phyloP scores from a whole-genome alignment of 805 yeast genomes.

The Lachancea cidri region DNA sequence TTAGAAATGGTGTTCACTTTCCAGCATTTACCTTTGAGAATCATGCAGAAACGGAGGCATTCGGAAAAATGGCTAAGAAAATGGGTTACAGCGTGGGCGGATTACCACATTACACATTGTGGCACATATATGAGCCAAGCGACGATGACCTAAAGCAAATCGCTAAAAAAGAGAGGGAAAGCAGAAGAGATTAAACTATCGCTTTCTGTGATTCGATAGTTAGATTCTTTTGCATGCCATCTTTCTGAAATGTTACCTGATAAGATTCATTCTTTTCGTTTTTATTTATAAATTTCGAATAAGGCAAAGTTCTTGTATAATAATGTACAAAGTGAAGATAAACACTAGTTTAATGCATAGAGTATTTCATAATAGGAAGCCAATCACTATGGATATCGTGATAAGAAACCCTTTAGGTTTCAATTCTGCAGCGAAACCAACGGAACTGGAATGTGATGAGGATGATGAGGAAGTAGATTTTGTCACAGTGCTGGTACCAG shows the following conservation, averaged over 20 bases:
- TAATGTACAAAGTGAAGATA: conserved; percentile 1
- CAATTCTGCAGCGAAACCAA: background rate
- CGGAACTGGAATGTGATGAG: background rate
- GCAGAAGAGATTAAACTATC: too few relatives aligned
- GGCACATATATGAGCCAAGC: conserved; percentile 90
- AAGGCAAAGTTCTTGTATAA: background rate
- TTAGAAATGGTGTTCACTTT: conserved; percentile 75
- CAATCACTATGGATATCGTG: background rate
- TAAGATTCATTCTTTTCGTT: too few relatives aligned
- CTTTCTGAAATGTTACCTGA: background rate
- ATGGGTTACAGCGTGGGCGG: conserved; percentile 87
- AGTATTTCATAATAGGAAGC: background rate
- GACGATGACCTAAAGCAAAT: conserved; percentile 74
- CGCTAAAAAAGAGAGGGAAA: conserved; percentile 61
- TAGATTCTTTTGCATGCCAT: background rate
- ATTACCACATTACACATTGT: conserved; percentile 79
- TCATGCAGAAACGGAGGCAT: conserved; percentile 86
- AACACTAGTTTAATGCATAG: conserved; percentile 1
- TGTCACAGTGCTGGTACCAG: background rate
- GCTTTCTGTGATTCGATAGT: conserved; percentile 9
- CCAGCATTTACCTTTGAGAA: conserved; percentile 80
- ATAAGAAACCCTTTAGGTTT: background rate
- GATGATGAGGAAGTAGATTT: conserved; percentile 6
- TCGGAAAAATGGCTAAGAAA: conserved; percentile 71
- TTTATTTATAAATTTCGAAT: background rate